These are phyloP conservation scores for Xylariaceae sp. DNA, from an alignment of 2,329 filamentous ascomycete species.

Conservation along the genomic window DNA sequence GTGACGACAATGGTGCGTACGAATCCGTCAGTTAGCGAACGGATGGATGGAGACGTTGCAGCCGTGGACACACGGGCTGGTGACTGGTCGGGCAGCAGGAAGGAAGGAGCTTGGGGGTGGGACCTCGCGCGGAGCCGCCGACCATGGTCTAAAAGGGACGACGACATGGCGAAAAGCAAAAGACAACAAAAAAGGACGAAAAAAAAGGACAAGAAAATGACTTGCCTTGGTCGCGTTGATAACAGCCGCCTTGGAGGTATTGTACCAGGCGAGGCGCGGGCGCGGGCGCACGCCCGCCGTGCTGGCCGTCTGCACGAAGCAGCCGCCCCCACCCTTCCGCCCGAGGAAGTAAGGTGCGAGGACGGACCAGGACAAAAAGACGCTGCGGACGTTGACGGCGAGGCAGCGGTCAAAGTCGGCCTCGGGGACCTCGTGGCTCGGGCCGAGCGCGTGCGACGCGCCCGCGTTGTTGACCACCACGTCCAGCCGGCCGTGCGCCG, in stretches of 20 bases:
- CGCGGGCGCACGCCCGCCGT: conserved; percentile 55
- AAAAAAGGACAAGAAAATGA: too few relatives aligned
- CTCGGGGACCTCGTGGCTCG: conserved; percentile 56
- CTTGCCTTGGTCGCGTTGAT: conserved; percentile 53
- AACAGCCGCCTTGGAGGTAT: conserved; percentile 60
- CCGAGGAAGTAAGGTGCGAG: conserved; percentile 54
- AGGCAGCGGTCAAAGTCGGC: conserved; percentile 60
- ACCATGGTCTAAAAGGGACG: too few relatives aligned
- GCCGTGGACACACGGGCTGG: too few relatives aligned
- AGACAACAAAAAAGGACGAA: too few relatives aligned
- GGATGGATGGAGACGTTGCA: too few relatives aligned
- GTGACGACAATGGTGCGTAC: too few relatives aligned
- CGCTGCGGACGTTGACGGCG: conserved; percentile 60
- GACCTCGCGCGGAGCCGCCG: too few relatives aligned
- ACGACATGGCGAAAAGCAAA: too few relatives aligned
- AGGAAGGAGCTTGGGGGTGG: too few relatives aligned
- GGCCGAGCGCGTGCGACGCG: conserved; percentile 13
- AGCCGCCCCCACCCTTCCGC: conserved; percentile 43
- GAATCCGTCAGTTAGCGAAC: too few relatives aligned
- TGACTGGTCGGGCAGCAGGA: too few relatives aligned
- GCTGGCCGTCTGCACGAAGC: conserved; percentile 59
- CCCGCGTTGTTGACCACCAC: conserved; percentile 57
- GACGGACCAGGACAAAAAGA: conserved; percentile 53
- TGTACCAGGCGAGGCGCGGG: conserved; percentile 61
- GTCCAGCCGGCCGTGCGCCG: conserved; percentile 44